Conservation (phyloP, 768 basidiomycete species). For the Pisolithus tinctorius region DNA sequence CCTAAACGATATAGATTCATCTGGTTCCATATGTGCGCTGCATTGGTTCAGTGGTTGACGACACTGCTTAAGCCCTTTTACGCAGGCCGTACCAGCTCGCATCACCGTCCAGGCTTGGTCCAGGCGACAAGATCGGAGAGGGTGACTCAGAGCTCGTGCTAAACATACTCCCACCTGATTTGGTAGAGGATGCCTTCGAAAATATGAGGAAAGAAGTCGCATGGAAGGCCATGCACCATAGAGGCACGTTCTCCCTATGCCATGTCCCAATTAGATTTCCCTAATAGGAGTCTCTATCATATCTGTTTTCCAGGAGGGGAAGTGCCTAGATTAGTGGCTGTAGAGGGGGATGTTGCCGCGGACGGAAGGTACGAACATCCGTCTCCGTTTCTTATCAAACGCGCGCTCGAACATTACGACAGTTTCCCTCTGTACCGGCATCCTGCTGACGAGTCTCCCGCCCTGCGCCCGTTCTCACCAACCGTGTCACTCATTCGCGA, state of each 20-base stretch:
- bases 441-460: conserved; percentile 73
- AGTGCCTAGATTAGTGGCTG: conserved; percentile 59
- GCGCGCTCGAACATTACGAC: neutral
- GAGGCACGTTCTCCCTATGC: conserved; percentile 37
- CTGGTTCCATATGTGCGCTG: too few species aligned
- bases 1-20: too few species aligned
- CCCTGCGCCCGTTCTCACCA: conserved; percentile 57
- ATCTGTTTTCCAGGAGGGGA: conserved; percentile 50
- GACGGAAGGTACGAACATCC: conserved; percentile 40
- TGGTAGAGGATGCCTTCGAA: conserved; percentile 53
- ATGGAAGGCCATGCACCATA: conserved; percentile 71
- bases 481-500: conserved; percentile 61
- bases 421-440: conserved; percentile 80
- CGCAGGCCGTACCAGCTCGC: conserved; percentile 19
- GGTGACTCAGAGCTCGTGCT: conserved; percentile 62
- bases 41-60: too few species aligned
- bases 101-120: conserved; percentile 21
- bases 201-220: conserved; percentile 55
- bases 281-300: neutral
- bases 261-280: neutral
- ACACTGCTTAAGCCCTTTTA: neutral
- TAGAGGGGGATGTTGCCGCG: conserved; percentile 46
- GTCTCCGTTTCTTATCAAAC: conserved; percentile 5
- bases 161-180: conserved; percentile 48
- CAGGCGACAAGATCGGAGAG: conserved; percentile 46